Evolutionary conservation across 2,329 filamentous ascomycete genomes (phyloP).

Genomic region (Fonsecaea pedrosoi): DNA sequence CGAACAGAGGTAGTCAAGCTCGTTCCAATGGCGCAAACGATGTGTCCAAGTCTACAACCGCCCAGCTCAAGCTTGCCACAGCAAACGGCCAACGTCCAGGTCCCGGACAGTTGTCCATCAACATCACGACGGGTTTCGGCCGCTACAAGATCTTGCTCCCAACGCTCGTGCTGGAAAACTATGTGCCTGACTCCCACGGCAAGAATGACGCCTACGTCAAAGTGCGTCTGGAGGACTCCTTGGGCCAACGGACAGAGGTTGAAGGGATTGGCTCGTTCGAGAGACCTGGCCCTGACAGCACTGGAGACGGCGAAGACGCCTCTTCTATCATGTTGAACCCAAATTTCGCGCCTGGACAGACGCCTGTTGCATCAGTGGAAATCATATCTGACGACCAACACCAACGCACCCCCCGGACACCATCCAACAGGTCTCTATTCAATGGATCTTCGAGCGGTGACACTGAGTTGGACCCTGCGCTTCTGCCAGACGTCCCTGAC

Average conservation of each 20-base stretch:
- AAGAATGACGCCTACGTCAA: neutral
- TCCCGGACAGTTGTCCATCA: constrained; percentile 2
- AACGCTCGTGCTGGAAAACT: neutral
- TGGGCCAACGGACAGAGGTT: neutral
- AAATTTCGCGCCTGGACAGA: neutral
- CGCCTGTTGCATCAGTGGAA: neutral
- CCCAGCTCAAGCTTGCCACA: neutral
- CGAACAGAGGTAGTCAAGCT: neutral
- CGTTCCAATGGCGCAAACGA: neutral
- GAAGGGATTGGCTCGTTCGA: neutral
- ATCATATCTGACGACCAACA: neutral
- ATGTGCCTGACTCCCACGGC: neutral
- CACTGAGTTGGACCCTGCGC: neutral
- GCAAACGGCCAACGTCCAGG: neutral
- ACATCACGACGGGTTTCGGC: constrained; percentile 2
- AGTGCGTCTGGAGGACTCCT: neutral
- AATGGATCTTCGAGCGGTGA: neutral
- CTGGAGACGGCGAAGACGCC: neutral
- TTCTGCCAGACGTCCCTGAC: neutral
- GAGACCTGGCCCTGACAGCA: neutral
- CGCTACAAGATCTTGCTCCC: constrained; percentile 5
- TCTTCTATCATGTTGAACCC: neutral
- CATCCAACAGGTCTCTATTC: neutral
- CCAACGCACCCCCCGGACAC: neutral
- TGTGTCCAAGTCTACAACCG: neutral